phyloP scores from a whole-genome alignment of 2,329 filamentous ascomycete species.

The Fusarium albidum region DNA sequence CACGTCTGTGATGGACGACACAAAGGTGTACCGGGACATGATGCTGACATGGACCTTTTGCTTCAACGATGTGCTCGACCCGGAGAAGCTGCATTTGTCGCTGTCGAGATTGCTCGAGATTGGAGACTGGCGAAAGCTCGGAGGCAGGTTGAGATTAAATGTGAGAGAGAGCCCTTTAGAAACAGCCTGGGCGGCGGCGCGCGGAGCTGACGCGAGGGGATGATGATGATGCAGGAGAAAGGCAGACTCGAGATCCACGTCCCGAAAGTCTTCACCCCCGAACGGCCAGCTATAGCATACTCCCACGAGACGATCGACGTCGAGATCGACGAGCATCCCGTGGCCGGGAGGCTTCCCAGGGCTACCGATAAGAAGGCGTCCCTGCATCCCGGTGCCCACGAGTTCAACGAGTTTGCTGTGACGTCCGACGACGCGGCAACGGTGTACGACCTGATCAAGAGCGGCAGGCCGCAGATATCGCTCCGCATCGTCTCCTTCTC shows the following conservation, averaged over 20 bases:
- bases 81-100: conserved; percentile 46
- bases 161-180: conserved; percentile 33
- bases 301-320: conserved; percentile 48
- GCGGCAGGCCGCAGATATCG: conserved; percentile 55
- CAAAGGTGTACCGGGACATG: background rate
- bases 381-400: conserved; percentile 18
- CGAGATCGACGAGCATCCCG: conserved; percentile 51
- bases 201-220: background rate
- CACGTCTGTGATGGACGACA: conserved; percentile 7
- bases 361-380: conserved; percentile 28
- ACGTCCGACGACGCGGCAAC: conserved; percentile 25
- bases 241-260: conserved; percentile 45
- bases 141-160: conserved; percentile 47
- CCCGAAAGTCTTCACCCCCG: conserved; percentile 40
- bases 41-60: conserved; percentile 43
- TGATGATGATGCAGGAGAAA: conserved; percentile 16
- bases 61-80: conserved; percentile 58
- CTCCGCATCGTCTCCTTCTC: conserved; percentile 58
- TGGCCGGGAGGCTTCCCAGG: conserved; percentile 48
- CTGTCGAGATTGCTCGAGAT: conserved; percentile 50
- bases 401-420: conserved; percentile 29
- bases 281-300: conserved; percentile 51
- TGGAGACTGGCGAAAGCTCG: conserved; percentile 56
- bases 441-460: conserved; percentile 50
- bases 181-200: accelerated